Percentiles rank a stretch among this genome's conserved stretches.
Evolutionary conservation across 805 yeast species (phyloP).

Genomic region (Cyberlindnera galapagoensis): DNA sequence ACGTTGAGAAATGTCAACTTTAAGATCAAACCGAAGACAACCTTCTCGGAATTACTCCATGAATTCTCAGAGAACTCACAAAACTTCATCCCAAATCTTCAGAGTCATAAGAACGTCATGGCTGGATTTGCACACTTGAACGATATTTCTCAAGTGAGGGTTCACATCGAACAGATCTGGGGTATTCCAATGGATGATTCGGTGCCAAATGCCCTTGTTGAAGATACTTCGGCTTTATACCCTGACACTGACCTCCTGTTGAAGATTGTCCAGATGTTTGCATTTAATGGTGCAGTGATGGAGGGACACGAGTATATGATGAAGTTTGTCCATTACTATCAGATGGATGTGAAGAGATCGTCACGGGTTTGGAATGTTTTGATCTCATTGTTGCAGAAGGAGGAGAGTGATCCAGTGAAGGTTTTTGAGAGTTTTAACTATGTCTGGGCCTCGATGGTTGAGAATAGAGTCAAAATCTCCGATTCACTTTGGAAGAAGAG

Average conservation of each 20-base stretch:
- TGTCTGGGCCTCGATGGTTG: constrained; percentile 15
- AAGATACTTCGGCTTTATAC: constrained; percentile 12
- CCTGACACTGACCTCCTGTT: constrained; percentile 16
- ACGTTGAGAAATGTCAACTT: not conserved
- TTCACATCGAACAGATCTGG: constrained; percentile 17
- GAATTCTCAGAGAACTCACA: constrained; percentile 6
- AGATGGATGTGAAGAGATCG: constrained; percentile 3
- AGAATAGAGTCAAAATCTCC: constrained; percentile 7
- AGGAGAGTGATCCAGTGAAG: constrained; percentile 2
- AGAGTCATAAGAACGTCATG: constrained; percentile 17
- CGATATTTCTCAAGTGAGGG: constrained; percentile 14
- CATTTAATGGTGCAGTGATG: constrained; percentile 7
- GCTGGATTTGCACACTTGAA: constrained; percentile 18
- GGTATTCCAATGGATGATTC: constrained; percentile 11
- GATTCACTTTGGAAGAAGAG: constrained; percentile 11
- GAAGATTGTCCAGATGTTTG: constrained; percentile 14
- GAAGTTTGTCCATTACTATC: constrained; percentile 12
- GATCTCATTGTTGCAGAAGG: constrained; percentile 6
- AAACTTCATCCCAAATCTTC: constrained; percentile 11
- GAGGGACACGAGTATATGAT: constrained; percentile 12
- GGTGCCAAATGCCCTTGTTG: constrained; percentile 5
- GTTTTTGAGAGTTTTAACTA: constrained; percentile 6
- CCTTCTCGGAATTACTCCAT: constrained; percentile 6
- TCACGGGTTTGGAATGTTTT: constrained; percentile 15
- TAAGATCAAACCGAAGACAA: not conserved